A percentile compares a stretch with the other conserved stretches of the same genome.
phyloP scores from a whole-genome alignment of 2,329 filamentous ascomycete genomes.

The Apiospora malaysiana region DNA sequence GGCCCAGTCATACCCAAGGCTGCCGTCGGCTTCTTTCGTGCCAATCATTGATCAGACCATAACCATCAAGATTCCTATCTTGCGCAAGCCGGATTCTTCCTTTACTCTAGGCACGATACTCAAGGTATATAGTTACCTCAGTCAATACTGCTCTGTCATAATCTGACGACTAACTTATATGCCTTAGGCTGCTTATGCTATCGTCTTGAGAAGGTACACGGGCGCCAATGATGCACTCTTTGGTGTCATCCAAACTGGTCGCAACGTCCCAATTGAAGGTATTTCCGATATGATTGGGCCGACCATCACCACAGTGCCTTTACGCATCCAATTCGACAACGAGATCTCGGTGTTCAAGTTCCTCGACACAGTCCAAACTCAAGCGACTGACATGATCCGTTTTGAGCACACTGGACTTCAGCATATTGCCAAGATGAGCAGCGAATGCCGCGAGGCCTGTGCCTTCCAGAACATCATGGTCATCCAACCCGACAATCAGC shows the following conservation, averaged over 20 bases:
- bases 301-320: slow-evolving; percentile 48
- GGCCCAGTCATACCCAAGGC: not conserved
- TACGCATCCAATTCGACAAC: slow-evolving; percentile 41
- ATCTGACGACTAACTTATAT: slow-evolving; percentile 23
- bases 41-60: slow-evolving; percentile 11
- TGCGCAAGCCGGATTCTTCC: slow-evolving; percentile 19
- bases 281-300: slow-evolving; percentile 29
- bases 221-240: slow-evolving; percentile 46
- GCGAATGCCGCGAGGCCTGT: slow-evolving; percentile 6
- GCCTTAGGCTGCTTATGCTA: slow-evolving; percentile 47
- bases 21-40: not conserved
- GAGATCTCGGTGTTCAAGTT: slow-evolving; percentile 43
- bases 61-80: slow-evolving; percentile 15
- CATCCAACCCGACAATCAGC: slow-evolving; percentile 18
- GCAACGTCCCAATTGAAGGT: slow-evolving; percentile 29
- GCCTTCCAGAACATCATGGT: slow-evolving; percentile 16
- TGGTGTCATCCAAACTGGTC: slow-evolving; percentile 47
- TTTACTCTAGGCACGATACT: slow-evolving; percentile 15
- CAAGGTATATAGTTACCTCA: not conserved
- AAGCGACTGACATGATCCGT: slow-evolving; percentile 21
- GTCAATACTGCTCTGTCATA: not conserved
- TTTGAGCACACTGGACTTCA: slow-evolving; percentile 22
- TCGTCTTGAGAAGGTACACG: slow-evolving; percentile 44
- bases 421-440: not conserved
- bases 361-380: slow-evolving; percentile 40